Conservation (phyloP, 1,284 basidiomycete genomes). For the Melampsora larici-populina region DNA sequence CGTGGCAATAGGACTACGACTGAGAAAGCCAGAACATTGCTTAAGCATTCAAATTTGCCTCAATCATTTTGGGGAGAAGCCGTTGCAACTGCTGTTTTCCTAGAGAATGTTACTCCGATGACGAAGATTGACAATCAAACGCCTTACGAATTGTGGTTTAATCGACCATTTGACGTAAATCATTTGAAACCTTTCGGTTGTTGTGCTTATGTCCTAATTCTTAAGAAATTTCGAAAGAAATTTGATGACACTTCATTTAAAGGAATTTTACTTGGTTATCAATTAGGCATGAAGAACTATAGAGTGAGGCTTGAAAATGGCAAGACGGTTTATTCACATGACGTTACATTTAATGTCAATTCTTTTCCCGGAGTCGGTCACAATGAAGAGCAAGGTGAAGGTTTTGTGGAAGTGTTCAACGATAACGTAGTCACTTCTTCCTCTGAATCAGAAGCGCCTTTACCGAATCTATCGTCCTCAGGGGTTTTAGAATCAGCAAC, state of each 20-base stretch:
- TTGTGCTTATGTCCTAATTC: neutral
- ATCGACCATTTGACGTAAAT: neutral
- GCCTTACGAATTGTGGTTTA: neutral
- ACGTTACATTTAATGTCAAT: neutral
- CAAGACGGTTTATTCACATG: too few relatives aligned
- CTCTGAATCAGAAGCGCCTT: too few relatives aligned
- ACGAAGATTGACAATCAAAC: neutral
- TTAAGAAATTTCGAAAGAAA: neutral
- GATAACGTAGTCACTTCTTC: too few relatives aligned
- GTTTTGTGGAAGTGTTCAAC: too few relatives aligned
- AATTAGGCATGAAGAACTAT: slow-evolving; percentile 15
- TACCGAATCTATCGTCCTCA: too few relatives aligned
- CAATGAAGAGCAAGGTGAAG: too few relatives aligned
- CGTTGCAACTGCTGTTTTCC: neutral
- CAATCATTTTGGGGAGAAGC: neutral
- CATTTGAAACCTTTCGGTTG: slow-evolving; percentile 19
- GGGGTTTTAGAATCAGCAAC: too few relatives aligned
- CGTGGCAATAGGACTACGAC: neutral
- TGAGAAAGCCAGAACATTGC: neutral
- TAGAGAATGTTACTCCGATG: slow-evolving; percentile 15
- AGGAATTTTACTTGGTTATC: slow-evolving; percentile 14
- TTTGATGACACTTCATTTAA: slow-evolving; percentile 8
- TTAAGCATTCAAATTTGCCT: neutral
- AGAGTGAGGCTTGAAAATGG: neutral
- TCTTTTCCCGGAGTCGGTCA: slow-evolving; percentile 21